Conservation (phyloP, 164 flowering plant genomes). For the Kingdonia uniflora region DNA sequence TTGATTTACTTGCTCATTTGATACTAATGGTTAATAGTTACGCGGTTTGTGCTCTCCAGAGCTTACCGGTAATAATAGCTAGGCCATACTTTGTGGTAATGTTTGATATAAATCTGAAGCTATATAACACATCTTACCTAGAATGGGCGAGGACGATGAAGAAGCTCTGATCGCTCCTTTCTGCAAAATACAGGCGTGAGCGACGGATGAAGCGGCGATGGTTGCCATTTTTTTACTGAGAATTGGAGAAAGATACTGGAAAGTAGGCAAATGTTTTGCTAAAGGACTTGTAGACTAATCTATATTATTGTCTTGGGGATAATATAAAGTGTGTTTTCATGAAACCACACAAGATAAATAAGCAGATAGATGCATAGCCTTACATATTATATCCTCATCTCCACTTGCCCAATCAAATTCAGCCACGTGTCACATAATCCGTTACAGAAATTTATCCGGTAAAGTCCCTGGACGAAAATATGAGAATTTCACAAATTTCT, state of each 20-base stretch:
- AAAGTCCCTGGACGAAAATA: background rate
- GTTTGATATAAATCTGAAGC: too few species aligned
- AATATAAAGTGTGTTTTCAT: background rate
- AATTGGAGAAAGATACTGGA: background rate
- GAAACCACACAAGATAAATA: conserved; percentile 18
- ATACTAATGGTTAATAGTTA: too few species aligned
- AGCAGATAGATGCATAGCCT: conserved; percentile 15
- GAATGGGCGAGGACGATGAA: conserved; percentile 26
- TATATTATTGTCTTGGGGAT: background rate
- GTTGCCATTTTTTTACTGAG: conserved; percentile 31
- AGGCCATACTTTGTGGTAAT: too few species aligned
- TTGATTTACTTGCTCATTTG: too few species aligned
- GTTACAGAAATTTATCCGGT: background rate
- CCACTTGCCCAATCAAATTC: conserved; percentile 19
- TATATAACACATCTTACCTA: conserved; percentile 20
- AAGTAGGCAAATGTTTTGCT: background rate
- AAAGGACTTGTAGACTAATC: background rate
- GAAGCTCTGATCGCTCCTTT: conserved; percentile 11
- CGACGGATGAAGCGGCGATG: conserved; percentile 24
- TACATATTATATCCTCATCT: conserved; percentile 32
- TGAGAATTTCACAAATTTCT: too few species aligned
- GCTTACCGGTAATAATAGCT: too few species aligned
- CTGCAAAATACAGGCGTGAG: conserved; percentile 11
- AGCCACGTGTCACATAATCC: conserved; percentile 36
- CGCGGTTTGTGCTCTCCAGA: too few species aligned